Base-by-base conservation (phyloP, 2,329 filamentous ascomycete genomes). In the Davidsoniella eucalypti region DNA sequence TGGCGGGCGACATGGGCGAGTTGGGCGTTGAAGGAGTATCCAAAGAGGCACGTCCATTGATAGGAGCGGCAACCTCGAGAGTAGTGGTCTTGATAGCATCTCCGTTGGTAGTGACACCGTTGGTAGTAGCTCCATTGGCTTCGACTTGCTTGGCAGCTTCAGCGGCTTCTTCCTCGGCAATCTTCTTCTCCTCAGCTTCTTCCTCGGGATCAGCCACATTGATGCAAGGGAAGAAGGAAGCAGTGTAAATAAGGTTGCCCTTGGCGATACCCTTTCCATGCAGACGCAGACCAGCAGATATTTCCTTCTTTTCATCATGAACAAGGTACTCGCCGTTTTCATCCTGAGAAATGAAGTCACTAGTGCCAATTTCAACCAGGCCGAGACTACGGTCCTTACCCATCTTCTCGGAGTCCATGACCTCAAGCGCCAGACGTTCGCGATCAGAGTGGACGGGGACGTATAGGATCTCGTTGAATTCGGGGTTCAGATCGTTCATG, bases 401-500 rank as follows among this genome's bases (percentile, higher is more conserved):
- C 60, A 96, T 73, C 57, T 80, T 88, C 65, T 98, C 92, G 54
- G 92, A 80, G 59, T 98, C 92, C 90, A 98, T 94, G 56, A 96
- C 87, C 64, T 98, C 92, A 16, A 98, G 67, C 1, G 80, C 79
- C 26, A 98, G 70, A 60, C 84, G 87, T 63, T 98, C 92, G 29
- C 86, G 82, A 12, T 75, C 59, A 5, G 82, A 87, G 63, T 95
- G 90, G 52, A 98, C 76, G 1, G 93, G 90, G 1, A 98, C 75
- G 61, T 98, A 98, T 18, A 95, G 75, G 21, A 98, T 80, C 65
- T 98, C 92, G 59, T 98, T 87, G 81, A 85, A 98, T 49, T 92
- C 84, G 2, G 92, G 92, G 61, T 94, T 87, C 52, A 98, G 77
- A 55, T 95, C 93, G 66, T 94, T 98, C 62, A 87, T 81, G 70